Base-by-base conservation (phyloP, 129 eudicot genomes). In the Mikania micrantha region DNA sequence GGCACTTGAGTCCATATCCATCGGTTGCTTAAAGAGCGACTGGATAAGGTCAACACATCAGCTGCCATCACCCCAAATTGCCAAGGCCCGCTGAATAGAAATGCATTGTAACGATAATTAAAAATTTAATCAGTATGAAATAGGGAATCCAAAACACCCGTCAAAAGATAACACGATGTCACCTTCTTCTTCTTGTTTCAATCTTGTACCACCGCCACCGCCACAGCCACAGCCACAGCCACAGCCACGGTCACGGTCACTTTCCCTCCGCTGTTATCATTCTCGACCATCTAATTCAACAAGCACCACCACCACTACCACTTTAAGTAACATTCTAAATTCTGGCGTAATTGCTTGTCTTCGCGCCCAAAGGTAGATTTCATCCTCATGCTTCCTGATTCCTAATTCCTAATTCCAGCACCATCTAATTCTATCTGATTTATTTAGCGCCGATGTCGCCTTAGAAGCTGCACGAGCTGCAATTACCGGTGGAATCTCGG, bases 381-480 rank as follows among this genome's bases (percentile, higher is more conserved):
- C 69, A 5, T 19, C 45, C 38, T 38, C 31, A 3, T 47, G 54
- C 34, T 45, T 19, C 25, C 12, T 36, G 0, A 9, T 41, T 7
- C 29, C 4, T 11, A 17, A 9, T 13, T 20, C 10, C 10, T 11
- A 41, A 21, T 9, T 13, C 64, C 16, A 52, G 29, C 61, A 15
- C 64, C 16, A 52, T 44, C 61, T 22, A 32, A 12, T 72, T 47
- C 12, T 22, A 11, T 21, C 13, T 71, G 28, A 47, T 58, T 9
- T 54, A 35, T 44, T 76, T 58, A 91, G 98, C 71, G 85, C 88
- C 19, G 96, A 88, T 77, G 69, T 88, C 25, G 98, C 98, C 22
- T 21, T 88, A 58, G 85, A 82, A 75, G 98, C 96, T 77, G 97
- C 97, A 15, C 69, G 80, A 11, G 97, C 97, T 72, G 97, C 94